Conservation (phyloP, 371 early-diverging fungal genomes). For the Mucor circinelloides region DNA sequence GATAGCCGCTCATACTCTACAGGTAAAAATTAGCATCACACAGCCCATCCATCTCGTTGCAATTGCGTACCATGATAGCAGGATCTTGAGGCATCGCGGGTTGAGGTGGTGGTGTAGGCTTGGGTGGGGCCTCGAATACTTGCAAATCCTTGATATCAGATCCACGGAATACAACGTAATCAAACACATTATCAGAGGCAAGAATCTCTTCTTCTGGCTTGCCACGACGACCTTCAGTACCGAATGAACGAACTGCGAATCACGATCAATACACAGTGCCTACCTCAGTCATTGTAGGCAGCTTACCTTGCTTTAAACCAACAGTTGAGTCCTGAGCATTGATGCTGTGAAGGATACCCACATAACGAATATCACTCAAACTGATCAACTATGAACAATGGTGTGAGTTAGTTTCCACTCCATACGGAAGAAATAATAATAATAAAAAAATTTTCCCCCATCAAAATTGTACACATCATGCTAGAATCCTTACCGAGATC, state of each 20-base stretch:
- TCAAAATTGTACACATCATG: background rate
- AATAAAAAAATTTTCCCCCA: background rate
- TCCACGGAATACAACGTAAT: conserved; percentile 91
- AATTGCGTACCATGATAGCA: conserved; percentile 75
- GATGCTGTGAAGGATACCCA: conserved; percentile 86
- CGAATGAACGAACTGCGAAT: conserved; percentile 74
- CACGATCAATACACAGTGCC: background rate
- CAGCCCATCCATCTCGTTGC: background rate
- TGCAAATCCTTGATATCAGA: conserved; percentile 93
- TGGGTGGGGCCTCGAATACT: conserved; percentile 77
- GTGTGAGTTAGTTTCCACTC: background rate
- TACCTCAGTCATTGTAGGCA: too few relatives aligned
- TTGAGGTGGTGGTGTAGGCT: conserved; percentile 53
- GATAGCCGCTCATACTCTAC: conserved; percentile 41
- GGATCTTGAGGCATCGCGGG: conserved; percentile 82
- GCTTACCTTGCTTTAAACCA: conserved; percentile 83
- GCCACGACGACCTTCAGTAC: conserved; percentile 83
- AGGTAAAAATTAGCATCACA: background rate
- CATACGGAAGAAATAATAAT: background rate
- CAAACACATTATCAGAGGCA: conserved; percentile 82
- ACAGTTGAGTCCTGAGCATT: conserved; percentile 90
- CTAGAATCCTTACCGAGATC: conserved; percentile 54
- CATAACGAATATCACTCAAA: conserved; percentile 90
- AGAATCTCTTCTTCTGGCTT: conserved; percentile 86
- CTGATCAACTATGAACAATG: conserved; percentile 67